A percentile compares a stretch with the other conserved stretches of the same genome.
Evolutionary conservation across 257 asterid species (phyloP).

Genomic region (Galeopsis tetrahit): DNA sequence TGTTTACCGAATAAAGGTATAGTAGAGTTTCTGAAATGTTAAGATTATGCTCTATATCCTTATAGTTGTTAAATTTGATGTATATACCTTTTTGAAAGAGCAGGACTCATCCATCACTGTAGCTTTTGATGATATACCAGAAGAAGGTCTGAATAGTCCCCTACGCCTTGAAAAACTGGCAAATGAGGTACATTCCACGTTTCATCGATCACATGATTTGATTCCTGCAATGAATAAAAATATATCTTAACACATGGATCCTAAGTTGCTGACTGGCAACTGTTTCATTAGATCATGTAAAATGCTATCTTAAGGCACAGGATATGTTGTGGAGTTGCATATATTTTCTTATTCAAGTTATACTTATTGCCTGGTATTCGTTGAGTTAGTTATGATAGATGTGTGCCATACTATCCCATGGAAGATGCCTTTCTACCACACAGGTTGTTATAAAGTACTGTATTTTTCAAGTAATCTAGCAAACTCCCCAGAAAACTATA

Average conservation of each 20-base stretch:
- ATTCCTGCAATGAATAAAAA: slow-evolving; percentile 23
- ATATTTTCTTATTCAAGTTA: slow-evolving; percentile 13
- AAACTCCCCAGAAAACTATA: not conserved
- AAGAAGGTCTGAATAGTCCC: slow-evolving; percentile 89
- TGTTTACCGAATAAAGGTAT: slow-evolving; percentile 91
- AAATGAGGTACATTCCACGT: slow-evolving; percentile 71
- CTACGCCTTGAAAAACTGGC: slow-evolving; percentile 91
- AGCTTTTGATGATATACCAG: slow-evolving; percentile 94
- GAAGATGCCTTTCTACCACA: slow-evolving; percentile 19
- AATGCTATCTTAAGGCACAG: not conserved
- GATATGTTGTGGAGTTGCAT: slow-evolving; percentile 1
- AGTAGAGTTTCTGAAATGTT: slow-evolving; percentile 3
- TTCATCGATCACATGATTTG: slow-evolving; percentile 25
- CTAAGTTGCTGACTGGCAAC: not conserved
- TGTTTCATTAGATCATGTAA: not conserved
- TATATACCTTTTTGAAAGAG: slow-evolving; percentile 34
- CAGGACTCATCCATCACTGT: slow-evolving; percentile 95
- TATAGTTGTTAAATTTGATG: slow-evolving; percentile 15
- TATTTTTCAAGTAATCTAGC: slow-evolving; percentile 10
- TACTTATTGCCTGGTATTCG: not conserved
- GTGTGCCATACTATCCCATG: slow-evolving; percentile 15
- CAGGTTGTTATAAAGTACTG: slow-evolving; percentile 1
- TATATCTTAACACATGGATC: slow-evolving; percentile 3
- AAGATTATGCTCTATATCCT: slow-evolving; percentile 21
- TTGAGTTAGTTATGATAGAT: slow-evolving; percentile 20